Percentiles rank a stretch among this genome's conserved stretches.
Evolutionary conservation across 1,284 basidiomycete genomes (phyloP).

Genomic region (Schizophyllum commune): DNA sequence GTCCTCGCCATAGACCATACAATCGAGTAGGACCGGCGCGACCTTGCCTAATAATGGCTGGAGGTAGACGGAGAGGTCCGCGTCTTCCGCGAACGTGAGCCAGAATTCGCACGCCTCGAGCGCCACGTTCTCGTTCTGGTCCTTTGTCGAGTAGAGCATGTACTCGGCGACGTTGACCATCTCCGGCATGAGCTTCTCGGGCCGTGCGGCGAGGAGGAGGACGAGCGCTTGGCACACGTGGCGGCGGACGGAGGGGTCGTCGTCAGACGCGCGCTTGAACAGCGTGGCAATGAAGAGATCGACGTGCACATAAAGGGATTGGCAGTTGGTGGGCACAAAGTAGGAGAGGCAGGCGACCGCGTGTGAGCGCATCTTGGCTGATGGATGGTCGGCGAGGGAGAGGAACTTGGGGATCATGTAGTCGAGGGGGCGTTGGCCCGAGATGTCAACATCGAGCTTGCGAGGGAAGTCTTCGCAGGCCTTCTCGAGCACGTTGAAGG

Average conservation of each 20-base stretch:
- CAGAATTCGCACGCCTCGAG: constrained; percentile 99
- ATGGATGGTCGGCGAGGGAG: constrained; percentile 74
- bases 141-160: constrained; percentile 98
- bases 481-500: constrained; percentile 92
- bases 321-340: constrained; percentile 80
- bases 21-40: constrained; percentile 89
- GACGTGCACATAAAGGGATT: constrained; percentile 84
- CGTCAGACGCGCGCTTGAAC: constrained; percentile 93
- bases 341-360: constrained; percentile 93
- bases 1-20: constrained; percentile 96
- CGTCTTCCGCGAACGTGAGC: constrained; percentile 98
- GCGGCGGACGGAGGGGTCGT: constrained; percentile 86
- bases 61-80: constrained; percentile 76
- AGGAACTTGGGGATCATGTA: constrained; percentile 96
- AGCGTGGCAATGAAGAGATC: constrained; percentile 89
- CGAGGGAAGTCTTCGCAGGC: constrained; percentile 96
- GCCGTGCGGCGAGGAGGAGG: constrained; percentile 83
- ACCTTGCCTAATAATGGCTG: constrained; percentile 83
- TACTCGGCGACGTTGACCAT: constrained; percentile 96
- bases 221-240: constrained; percentile 97
- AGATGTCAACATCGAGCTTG: constrained; percentile 90
- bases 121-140: constrained; percentile 92
- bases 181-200: constrained; percentile 96
- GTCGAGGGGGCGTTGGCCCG: constrained; percentile 81
- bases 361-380: constrained; percentile 86